These are phyloP conservation scores for Gaultheria prostrata DNA, from an alignment of 148 eudicot species.

Conservation along the genomic window DNA sequence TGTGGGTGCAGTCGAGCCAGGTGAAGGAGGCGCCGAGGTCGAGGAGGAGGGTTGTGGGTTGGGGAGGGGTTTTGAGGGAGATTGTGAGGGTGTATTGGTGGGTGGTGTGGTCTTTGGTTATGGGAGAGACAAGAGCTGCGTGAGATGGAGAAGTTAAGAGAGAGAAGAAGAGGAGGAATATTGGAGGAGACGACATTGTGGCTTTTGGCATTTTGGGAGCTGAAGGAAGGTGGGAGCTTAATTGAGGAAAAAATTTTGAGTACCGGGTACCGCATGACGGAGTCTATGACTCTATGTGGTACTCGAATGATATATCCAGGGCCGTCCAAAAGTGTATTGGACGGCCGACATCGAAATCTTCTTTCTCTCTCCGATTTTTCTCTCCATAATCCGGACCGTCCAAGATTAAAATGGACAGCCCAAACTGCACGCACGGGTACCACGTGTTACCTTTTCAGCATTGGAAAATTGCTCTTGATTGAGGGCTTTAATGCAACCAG, in stretches of 20 bases:
- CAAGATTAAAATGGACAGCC: too few species aligned
- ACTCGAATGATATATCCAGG: too few species aligned
- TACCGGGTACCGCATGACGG: too few species aligned
- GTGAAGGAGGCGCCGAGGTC: slow-evolving; percentile 33
- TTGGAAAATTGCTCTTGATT: too few species aligned
- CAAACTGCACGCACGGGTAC: too few species aligned
- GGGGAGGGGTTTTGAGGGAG: slow-evolving; percentile 29
- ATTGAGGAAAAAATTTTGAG: too few species aligned
- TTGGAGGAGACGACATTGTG: neutral
- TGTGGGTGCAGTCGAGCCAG: slow-evolving; percentile 30
- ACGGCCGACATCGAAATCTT: too few species aligned
- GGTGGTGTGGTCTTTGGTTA: slow-evolving; percentile 26
- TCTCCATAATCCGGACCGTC: too few species aligned
- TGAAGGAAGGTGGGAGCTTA: neutral
- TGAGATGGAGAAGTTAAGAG: neutral
- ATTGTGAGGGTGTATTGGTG: slow-evolving; percentile 23
- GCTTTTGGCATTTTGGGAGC: neutral
- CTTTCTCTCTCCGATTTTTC: too few species aligned
- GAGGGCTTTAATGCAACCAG: neutral
- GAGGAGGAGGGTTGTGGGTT: slow-evolving; percentile 25
- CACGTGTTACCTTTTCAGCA: too few species aligned
- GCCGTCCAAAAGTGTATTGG: too few species aligned
- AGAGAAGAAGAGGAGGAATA: neutral
- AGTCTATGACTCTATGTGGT: too few species aligned
- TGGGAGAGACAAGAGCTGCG: slow-evolving; percentile 32